Base-by-base conservation (phyloP, 352 stramenopile genomes). In the Globisporangium lucens region DNA sequence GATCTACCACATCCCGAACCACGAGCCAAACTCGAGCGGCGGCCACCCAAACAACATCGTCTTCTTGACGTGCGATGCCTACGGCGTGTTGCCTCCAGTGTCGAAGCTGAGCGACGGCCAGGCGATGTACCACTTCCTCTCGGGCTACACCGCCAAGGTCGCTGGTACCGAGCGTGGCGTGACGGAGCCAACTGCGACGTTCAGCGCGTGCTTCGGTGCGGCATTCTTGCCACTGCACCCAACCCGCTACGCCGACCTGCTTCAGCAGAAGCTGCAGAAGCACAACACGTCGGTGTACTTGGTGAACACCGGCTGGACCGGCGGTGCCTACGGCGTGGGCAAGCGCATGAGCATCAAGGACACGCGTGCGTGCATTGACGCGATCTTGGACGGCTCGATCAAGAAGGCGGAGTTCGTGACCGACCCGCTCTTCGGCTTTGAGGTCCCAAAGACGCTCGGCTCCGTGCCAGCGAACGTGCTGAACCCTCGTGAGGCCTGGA, bases 51-150 rank as follows among this genome's bases (percentile, higher is more conserved):
- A 97, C 41, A 98, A 98, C 74, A 93, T 99, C 62, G 95, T 99
- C 58, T 99, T 99, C 85, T 86, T 99, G 38, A 98, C 95, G 53
- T 99, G 95, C 76, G 97, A 99, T 79, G 97, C 97, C 47, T 99
- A 98, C 82, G 97, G 97, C 61, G 97, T 99, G 47, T 78, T 99
- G 46, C 97, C 97, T 36, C 97, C 97, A 20, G 96, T 99, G 74
- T 96, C 95, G 24, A 98, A 97, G 71, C 82, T 99, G 35, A 96
- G 75, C 67, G 74, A 87, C 57, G 94, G 89, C 22, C 97, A 99
- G 84, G 97, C 97, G 65, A 98, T 99, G 93, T 99, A 99, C 79
- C 97, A 99, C 77, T 99, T 99, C 80, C 83, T 99, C 51, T 98
- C 88, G 49, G 97, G 97, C 56, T 99, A 99, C 84, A 99, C 97